Conservation (phyloP, 2,329 filamentous ascomycete genomes). For the Colletotrichum sansevieriae region DNA sequence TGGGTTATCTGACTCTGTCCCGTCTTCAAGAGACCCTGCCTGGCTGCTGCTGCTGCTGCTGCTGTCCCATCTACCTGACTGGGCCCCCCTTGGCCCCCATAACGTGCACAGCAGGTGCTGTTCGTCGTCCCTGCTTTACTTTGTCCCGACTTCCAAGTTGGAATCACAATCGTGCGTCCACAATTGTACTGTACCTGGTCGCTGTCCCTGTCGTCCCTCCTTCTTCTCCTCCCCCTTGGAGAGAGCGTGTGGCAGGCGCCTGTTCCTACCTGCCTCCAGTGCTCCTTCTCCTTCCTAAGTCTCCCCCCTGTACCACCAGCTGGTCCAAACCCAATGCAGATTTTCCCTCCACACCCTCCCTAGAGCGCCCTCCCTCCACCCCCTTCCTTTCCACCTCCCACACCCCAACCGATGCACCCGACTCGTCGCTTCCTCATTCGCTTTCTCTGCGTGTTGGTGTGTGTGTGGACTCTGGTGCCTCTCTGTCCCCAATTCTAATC, state of each 20-base stretch:
- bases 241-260: neutral
- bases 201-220: slow-evolving; percentile 20
- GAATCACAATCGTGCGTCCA: slow-evolving; percentile 19
- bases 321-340: slow-evolving; percentile 36
- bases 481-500: slow-evolving; percentile 40
- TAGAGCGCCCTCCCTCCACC: slow-evolving; percentile 10
- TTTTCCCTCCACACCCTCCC: slow-evolving; percentile 34
- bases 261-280: slow-evolving; percentile 2
- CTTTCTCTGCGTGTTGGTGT: slow-evolving; percentile 17
- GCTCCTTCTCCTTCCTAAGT: slow-evolving; percentile 1
- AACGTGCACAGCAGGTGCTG: neutral
- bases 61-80: slow-evolving; percentile 40
- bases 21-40: neutral
- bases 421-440: slow-evolving; percentile 39
- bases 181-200: slow-evolving; percentile 14
- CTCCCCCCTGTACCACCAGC: slow-evolving; percentile 11
- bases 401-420: slow-evolving; percentile 37
- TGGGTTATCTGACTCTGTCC: neutral
- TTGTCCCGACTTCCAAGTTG: slow-evolving; percentile 6
- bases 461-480: slow-evolving; percentile 8
- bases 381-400: slow-evolving; percentile 17
- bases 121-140: slow-evolving; percentile 17
- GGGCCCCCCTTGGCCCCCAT: slow-evolving; percentile 3
- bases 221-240: slow-evolving; percentile 2
- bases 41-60: slow-evolving; percentile 3